A percentile compares a stretch with the other conserved stretches of the same genome.
Conservation (phyloP, 495 filamentous ascomycete species). For the Pseudevernia furfuracea region DNA sequence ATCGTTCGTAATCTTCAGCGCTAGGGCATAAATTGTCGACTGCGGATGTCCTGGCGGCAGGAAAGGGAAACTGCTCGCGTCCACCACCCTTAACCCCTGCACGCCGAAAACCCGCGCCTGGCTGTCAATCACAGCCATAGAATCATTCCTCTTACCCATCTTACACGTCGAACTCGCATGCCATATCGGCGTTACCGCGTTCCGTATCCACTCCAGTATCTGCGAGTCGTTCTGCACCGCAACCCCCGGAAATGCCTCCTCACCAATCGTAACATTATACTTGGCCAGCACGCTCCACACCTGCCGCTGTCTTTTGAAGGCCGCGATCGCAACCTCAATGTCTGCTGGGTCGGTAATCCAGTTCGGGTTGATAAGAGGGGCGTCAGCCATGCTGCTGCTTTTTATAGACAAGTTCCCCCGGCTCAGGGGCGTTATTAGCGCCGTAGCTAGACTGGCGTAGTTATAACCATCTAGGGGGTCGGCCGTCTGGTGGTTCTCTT, state of each 20-base stretch:
- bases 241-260: constrained; percentile 45
- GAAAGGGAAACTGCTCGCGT: constrained; percentile 51
- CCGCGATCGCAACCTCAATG: constrained; percentile 43
- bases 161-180: constrained; percentile 44
- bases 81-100: constrained; percentile 47
- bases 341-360: constrained; percentile 36
- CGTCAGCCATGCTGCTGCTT: constrained; percentile 4
- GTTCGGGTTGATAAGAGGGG: constrained; percentile 29
- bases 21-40: neutral
- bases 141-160: constrained; percentile 46
- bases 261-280: constrained; percentile 35
- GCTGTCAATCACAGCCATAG: constrained; percentile 50
- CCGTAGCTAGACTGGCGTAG: constrained; percentile 39
- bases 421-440: constrained; percentile 42
- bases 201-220: constrained; percentile 40
- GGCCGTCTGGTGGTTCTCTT: neutral
- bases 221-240: constrained; percentile 42
- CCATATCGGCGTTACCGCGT: constrained; percentile 37
- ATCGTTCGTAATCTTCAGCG: neutral
- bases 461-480: constrained; percentile 37
- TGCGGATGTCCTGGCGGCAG: neutral
- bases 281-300: constrained; percentile 38
- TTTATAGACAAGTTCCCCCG: constrained; percentile 39
- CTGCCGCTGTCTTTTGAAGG: constrained; percentile 46
- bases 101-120: constrained; percentile 47